Percentiles rank a stretch among this genome's conserved stretches.
phyloP scores from a whole-genome alignment of 2,329 filamentous ascomycete genomes.

The Calonectria leucothoes region DNA sequence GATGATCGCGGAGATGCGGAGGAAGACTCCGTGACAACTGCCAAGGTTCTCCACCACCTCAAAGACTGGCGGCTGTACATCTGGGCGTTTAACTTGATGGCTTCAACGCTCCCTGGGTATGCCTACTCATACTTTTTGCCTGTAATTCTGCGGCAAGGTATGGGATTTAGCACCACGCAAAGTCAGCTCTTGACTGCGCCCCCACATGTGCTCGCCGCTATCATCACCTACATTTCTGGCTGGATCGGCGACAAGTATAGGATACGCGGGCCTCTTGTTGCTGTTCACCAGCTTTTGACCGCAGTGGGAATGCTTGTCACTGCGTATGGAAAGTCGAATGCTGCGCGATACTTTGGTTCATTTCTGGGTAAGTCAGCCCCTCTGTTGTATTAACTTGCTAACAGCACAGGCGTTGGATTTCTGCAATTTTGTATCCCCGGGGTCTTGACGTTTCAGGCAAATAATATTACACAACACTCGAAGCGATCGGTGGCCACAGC shows the following conservation, averaged over 20 bases:
- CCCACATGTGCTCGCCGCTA: slow-evolving; percentile 36
- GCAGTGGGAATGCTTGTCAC: not conserved
- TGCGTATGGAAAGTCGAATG: not conserved
- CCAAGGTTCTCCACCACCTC: slow-evolving; percentile 1
- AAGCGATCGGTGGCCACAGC: slow-evolving; percentile 38
- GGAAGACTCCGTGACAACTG: slow-evolving; percentile 9
- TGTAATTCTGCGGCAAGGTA: slow-evolving; percentile 32
- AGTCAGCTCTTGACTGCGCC: slow-evolving; percentile 38
- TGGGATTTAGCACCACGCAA: slow-evolving; percentile 31
- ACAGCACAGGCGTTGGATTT: slow-evolving; percentile 1
- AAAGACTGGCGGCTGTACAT: not conserved
- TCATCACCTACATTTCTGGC: slow-evolving; percentile 30
- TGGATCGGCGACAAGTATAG: slow-evolving; percentile 37
- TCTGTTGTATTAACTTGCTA: not conserved
- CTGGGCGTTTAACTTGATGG: slow-evolving; percentile 10
- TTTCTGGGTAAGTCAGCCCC: not conserved
- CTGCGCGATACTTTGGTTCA: not conserved
- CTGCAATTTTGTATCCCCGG: not conserved
- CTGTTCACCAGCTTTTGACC: slow-evolving; percentile 6
- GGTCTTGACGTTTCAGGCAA: slow-evolving; percentile 17
- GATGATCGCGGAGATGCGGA: slow-evolving; percentile 29
- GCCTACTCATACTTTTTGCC: slow-evolving; percentile 37
- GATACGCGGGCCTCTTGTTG: slow-evolving; percentile 35
- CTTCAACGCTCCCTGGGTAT: slow-evolving; percentile 26
- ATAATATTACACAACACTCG: slow-evolving; percentile 41